Evolutionary conservation across 2,329 filamentous ascomycete species (phyloP), one percentile per base, ranked within the genome.

Genomic region (Pestalotiopsis sp.): DNA sequence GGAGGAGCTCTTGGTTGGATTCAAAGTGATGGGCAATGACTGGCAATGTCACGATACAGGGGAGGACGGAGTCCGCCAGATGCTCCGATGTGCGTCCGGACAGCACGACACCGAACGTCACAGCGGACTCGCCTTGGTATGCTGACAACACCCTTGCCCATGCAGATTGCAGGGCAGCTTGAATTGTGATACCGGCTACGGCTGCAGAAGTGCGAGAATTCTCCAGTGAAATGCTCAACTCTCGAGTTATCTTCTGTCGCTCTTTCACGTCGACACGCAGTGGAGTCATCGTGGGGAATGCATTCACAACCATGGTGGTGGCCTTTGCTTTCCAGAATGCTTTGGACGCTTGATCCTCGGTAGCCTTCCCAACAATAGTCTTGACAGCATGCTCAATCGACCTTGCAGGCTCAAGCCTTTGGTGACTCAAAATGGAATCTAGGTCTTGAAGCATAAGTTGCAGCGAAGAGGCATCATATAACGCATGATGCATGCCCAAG

Each of bases 391-490:
- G 12, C 13, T 66, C 57, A 9, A 68, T 59, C 11, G 39, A 31
- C n/a, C 6, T 31, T 17, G 45, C 9, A 17, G 68, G 12, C 5
- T 13, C n/a, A 23, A 63, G 49, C 36, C 39, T 41, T 41, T 11
- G n/a, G 25, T 25, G 39, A 1, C 31, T n/a, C 14, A 57, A 59
- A 36, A 59, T n/a, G 12, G 4, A 25, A 5, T 12, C 17, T 13
- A 97, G 82, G 72, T 92, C 88, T 0, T 82, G 75, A 2, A 97
- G 79, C 1, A 98, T 85, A 0, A 84, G 75, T 3, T 87, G 83
- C 12, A 98, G 81, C 9, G 94, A 94, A 56, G 89, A 85, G 0
- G 94, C 95, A 81, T 98, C 95, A 72, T 97, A 98, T 0, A 98
- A 82, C 0, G 93, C 92, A 80, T 98, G 95, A 71, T 97, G 92